Evolutionary conservation across 169 alveolate species (phyloP).

Genomic region (Babesia microti): DNA sequence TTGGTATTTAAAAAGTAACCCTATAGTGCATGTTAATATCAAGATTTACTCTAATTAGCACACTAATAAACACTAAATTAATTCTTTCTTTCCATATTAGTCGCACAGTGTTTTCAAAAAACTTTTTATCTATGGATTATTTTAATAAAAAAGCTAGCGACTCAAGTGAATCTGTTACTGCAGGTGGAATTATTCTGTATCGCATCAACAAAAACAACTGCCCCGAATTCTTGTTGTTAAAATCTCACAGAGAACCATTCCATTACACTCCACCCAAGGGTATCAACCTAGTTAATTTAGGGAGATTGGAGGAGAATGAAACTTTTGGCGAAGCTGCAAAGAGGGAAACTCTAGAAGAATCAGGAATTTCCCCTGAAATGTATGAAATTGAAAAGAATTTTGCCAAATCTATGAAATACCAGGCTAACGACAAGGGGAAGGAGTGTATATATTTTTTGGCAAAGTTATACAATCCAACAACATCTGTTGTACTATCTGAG

Average conservation of each 20-base stretch:
- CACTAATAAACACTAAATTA: too few relatives aligned
- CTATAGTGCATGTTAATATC: too few relatives aligned
- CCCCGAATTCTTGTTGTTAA: conserved; percentile 46
- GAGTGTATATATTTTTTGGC: conserved; percentile 55
- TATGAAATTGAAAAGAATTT: conserved; percentile 35
- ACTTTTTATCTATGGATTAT: too few relatives aligned
- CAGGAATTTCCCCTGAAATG: conserved; percentile 38
- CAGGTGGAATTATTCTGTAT: conserved; percentile 45
- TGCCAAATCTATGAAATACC: conserved; percentile 42
- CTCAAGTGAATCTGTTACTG: too few relatives aligned
- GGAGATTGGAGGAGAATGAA: conserved; percentile 53
- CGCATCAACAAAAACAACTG: conserved; percentile 1
- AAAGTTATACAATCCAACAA: conserved; percentile 29
- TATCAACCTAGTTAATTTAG: conserved; percentile 3
- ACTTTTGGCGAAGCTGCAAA: conserved; percentile 47
- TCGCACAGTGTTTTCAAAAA: too few relatives aligned
- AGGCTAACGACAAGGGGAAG: conserved; percentile 44
- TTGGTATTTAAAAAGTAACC: too few relatives aligned
- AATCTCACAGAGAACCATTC: conserved; percentile 48
- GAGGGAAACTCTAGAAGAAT: conserved; percentile 59
- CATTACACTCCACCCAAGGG: conserved; percentile 72
- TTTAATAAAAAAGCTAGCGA: too few relatives aligned
- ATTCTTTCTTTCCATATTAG: too few relatives aligned
- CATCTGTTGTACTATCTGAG: conserved; percentile 42
- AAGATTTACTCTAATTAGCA: too few relatives aligned